A percentile compares a stretch with the other conserved stretches of the same genome.
Conservation (phyloP, 2,329 filamentous ascomycete genomes). For the Fusarium sp. region DNA sequence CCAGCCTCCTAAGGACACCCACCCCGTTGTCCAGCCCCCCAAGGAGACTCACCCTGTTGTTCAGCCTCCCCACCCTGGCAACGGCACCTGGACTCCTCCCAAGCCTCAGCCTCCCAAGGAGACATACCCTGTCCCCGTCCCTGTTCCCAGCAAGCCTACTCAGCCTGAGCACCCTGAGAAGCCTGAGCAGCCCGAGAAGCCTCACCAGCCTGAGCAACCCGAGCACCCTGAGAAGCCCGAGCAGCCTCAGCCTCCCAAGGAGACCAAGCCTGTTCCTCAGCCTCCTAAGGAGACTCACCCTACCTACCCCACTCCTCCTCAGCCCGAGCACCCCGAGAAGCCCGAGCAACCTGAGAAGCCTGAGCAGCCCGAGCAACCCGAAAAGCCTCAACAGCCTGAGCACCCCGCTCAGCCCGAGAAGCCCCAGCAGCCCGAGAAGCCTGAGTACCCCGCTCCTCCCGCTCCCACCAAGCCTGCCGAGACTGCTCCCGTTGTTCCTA, state of each 20-base stretch:
- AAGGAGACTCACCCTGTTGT: constrained; percentile 17
- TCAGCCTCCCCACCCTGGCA: constrained; percentile 16
- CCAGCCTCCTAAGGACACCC: background rate
- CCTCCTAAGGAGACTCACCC: constrained; percentile 14
- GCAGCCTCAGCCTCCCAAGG: constrained; percentile 14
- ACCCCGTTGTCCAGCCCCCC: constrained; percentile 2
- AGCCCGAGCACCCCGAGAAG: constrained; percentile 4
- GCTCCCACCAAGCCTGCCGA: constrained; percentile 17
- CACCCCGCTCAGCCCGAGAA: constrained; percentile 10
- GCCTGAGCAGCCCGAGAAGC: constrained; percentile 2
- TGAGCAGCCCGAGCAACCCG: background rate
- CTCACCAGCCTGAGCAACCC: constrained; percentile 1
- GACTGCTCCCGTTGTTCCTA: constrained; percentile 9
- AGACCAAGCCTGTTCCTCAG: constrained; percentile 9
- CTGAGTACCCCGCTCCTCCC: constrained; percentile 3
- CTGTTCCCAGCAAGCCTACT: constrained; percentile 1
- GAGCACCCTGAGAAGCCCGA: constrained; percentile 2
- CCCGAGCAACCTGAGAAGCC: constrained; percentile 11
- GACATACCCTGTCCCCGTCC: constrained; percentile 5
- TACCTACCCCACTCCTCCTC: background rate
- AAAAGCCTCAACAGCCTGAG: constrained; percentile 2
- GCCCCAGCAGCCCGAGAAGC: background rate
- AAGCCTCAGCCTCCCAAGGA: constrained; percentile 30
- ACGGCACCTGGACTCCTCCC: constrained; percentile 27
- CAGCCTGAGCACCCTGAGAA: constrained; percentile 1